Percentiles rank a stretch among this genome's conserved stretches.
These are phyloP conservation scores for Medicago arabica DNA, from an alignment of 306 rosid genomes.

Conservation along the genomic window DNA sequence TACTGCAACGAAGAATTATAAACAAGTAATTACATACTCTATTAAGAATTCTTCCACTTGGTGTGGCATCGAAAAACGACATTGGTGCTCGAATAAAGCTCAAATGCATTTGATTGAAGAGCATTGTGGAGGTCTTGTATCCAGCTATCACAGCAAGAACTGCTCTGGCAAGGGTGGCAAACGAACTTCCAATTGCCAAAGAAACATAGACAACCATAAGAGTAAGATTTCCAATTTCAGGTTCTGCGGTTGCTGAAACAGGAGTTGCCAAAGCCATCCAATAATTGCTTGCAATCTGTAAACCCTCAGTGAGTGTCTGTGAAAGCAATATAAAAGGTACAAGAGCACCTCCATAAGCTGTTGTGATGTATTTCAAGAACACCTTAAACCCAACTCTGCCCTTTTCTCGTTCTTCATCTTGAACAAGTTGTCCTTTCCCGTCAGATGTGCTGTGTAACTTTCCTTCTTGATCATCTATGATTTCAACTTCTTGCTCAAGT, in stretches of 20 bases:
- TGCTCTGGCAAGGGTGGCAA: conserved; percentile 56
- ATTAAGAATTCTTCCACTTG: conserved; percentile 63
- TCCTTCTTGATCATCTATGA: conserved; percentile 41
- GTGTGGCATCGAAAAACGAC: conserved; percentile 83
- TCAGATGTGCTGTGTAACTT: conserved; percentile 41
- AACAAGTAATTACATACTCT: conserved; percentile 42
- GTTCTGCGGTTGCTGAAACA: conserved; percentile 54
- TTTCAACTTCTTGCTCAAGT: conserved; percentile 43
- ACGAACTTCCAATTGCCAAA: conserved; percentile 73
- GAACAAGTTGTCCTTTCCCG: conserved; percentile 78
- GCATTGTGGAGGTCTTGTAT: conserved; percentile 69
- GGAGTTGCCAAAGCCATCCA: conserved; percentile 95
- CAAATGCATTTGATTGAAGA: conserved; percentile 74
- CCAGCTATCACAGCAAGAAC: conserved; percentile 55
- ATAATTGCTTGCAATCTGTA: conserved; percentile 79
- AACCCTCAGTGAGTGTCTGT: conserved; percentile 56
- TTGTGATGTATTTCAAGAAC: conserved; percentile 71
- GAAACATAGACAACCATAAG: conserved; percentile 68
- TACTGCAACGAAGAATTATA: not conserved
- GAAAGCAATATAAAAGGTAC: conserved; percentile 74
- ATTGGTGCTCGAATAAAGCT: conserved; percentile 79
- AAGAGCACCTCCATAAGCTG: conserved; percentile 81
- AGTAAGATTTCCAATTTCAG: conserved; percentile 48
- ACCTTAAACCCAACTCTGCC: conserved; percentile 73
- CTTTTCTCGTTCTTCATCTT: conserved; percentile 89